Evolutionary conservation across 805 yeast species (phyloP).

Genomic region (Teunomyces pallodes): DNA sequence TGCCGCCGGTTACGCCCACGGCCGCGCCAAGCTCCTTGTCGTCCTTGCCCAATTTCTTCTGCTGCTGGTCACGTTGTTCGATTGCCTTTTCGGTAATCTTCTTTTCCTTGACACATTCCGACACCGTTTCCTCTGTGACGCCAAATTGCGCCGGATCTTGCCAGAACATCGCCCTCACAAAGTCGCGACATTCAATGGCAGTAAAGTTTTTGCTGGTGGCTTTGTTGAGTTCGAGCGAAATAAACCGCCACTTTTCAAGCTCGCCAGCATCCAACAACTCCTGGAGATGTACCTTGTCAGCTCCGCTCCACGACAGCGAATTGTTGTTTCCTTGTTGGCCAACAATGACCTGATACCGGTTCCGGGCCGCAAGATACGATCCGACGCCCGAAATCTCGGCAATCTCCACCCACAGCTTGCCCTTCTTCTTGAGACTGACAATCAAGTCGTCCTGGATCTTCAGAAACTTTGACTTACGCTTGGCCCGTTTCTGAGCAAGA

Average conservation of each 20-base stretch:
- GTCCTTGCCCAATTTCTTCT: constrained; percentile 8
- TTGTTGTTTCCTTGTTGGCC: constrained; percentile 80
- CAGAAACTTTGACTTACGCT: constrained; percentile 67
- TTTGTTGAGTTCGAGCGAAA: constrained; percentile 61
- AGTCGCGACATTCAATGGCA: constrained; percentile 53
- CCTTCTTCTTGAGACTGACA: constrained; percentile 56
- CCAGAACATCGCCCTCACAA: constrained; percentile 53
- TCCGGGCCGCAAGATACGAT: constrained; percentile 69
- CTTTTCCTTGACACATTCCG: constrained; percentile 37
- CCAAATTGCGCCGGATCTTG: constrained; percentile 57
- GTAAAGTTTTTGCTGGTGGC: constrained; percentile 51
- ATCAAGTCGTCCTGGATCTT: constrained; percentile 67
- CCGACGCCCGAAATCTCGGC: constrained; percentile 65
- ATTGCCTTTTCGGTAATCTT: constrained; percentile 32
- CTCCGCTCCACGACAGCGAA: constrained; percentile 57
- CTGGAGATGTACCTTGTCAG: constrained; percentile 52
- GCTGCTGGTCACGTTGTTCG: constrained; percentile 16
- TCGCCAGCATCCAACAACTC: constrained; percentile 66
- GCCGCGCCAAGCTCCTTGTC: not conserved
- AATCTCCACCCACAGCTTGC: constrained; percentile 72
- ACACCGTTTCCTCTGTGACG: constrained; percentile 45
- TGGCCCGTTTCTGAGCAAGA: constrained; percentile 47
- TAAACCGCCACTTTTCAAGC: constrained; percentile 62
- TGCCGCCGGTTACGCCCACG: not conserved
- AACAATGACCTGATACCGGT: constrained; percentile 74